Percentiles rank a stretch among this genome's conserved stretches.
phyloP scores from a whole-genome alignment of 2,329 filamentous ascomycete species.

The Hymenoscyphus albidus region DNA sequence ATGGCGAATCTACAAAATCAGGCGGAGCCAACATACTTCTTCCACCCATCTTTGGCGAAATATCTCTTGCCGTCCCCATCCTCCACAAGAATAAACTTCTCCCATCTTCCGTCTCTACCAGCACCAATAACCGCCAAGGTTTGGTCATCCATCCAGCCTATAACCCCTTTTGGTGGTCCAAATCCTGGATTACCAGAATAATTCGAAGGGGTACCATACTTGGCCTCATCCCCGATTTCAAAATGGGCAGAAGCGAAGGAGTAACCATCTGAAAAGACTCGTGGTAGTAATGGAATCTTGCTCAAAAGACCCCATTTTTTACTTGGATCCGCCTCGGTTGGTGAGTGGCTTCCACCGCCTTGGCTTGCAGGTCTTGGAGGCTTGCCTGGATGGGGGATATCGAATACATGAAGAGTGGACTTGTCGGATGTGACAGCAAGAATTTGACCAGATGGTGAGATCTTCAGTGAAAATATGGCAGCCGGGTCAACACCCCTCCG shows the following conservation, averaged over 20 bases:
- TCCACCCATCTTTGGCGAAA: constrained; percentile 75
- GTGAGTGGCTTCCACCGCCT: constrained; percentile 32
- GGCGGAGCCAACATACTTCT: constrained; percentile 60
- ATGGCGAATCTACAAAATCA: constrained; percentile 17
- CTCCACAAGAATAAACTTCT: constrained; percentile 74
- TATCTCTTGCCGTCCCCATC: constrained; percentile 63
- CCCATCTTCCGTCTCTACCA: constrained; percentile 78
- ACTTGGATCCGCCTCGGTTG: constrained; percentile 46
- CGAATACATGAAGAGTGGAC: constrained; percentile 90
- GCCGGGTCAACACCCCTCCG: constrained; percentile 86
- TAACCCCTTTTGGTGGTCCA: constrained; percentile 71
- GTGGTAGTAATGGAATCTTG: constrained; percentile 78
- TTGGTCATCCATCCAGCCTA: constrained; percentile 78
- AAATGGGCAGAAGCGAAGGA: constrained; percentile 80
- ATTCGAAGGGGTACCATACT: constrained; percentile 55
- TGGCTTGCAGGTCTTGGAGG: constrained; percentile 29
- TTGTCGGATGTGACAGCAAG: constrained; percentile 96
- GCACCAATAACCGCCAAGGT: constrained; percentile 74
- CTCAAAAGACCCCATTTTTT: constrained; percentile 84
- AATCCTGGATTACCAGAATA: constrained; percentile 42
- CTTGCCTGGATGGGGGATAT: constrained; percentile 61
- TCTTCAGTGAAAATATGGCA: constrained; percentile 79
- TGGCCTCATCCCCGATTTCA: constrained; percentile 72
- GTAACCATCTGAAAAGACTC: constrained; percentile 85
- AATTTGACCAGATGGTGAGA: constrained; percentile 75